phyloP scores from a whole-genome alignment of 345 rosid genomes.

The Arabidopsis arenosa region DNA sequence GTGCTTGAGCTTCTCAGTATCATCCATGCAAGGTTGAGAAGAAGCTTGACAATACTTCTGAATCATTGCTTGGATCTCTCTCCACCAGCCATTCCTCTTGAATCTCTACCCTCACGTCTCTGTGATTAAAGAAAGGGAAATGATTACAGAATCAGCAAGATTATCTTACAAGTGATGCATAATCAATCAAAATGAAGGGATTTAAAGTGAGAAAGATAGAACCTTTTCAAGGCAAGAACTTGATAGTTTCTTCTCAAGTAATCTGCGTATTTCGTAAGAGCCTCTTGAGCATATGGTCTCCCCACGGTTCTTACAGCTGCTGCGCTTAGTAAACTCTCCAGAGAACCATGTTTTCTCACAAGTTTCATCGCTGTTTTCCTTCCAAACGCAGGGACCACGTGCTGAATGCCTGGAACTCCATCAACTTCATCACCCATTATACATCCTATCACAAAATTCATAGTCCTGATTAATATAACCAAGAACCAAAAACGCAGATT shows the following conservation, averaged over 20 bases:
- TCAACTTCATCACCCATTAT: constrained; percentile 92
- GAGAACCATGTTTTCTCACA: constrained; percentile 80
- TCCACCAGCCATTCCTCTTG: constrained; percentile 77
- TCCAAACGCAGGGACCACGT: constrained; percentile 84
- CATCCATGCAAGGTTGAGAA: constrained; percentile 40
- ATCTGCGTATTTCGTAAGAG: constrained; percentile 79
- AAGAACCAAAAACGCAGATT: not conserved
- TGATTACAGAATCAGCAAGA: constrained; percentile 9
- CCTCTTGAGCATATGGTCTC: constrained; percentile 80
- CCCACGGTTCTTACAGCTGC: constrained; percentile 91
- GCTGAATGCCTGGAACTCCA: constrained; percentile 90
- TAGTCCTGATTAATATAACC: not conserved
- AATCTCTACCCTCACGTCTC: constrained; percentile 78
- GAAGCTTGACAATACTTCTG: constrained; percentile 56
- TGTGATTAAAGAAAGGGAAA: constrained; percentile 29
- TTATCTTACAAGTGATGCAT: not conserved
- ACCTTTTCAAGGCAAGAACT: constrained; percentile 87
- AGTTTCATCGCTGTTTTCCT: constrained; percentile 85
- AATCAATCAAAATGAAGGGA: not conserved
- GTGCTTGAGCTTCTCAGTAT: constrained; percentile 44
- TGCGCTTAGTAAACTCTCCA: constrained; percentile 78
- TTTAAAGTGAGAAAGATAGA: constrained; percentile 13
- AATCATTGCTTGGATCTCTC: constrained; percentile 69
- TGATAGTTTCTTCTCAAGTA: constrained; percentile 85
- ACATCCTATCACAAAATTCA: constrained; percentile 59